Conservation (phyloP, 306 rosid genomes). For the Bauhinia variegata region DNA sequence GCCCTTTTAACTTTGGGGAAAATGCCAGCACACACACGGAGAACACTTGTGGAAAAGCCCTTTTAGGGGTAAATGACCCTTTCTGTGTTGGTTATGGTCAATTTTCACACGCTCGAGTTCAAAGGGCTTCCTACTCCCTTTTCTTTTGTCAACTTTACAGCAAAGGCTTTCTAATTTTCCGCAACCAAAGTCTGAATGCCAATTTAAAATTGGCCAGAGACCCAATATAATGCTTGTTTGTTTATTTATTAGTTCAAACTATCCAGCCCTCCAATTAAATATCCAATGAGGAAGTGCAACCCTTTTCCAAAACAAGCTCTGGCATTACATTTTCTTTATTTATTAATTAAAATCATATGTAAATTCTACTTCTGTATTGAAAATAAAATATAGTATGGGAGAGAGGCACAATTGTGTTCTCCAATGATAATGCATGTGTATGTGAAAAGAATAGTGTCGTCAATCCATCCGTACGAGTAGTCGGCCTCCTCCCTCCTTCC, state of each 20-base stretch:
- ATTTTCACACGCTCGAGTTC: conserved; percentile 37
- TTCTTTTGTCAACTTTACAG: conserved; percentile 44
- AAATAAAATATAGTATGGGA: not conserved
- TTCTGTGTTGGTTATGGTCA: conserved; percentile 32
- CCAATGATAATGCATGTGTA: conserved; percentile 45
- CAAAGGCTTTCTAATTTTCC: conserved; percentile 26
- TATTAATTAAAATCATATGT: too few relatives aligned
- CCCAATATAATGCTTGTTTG: not conserved
- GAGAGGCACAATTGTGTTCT: conserved; percentile 32
- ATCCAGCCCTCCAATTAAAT: conserved; percentile 8
- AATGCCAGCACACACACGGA: too few relatives aligned
- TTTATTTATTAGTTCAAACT: conserved; percentile 21
- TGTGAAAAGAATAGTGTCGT: conserved; percentile 51
- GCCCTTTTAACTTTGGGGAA: too few relatives aligned
- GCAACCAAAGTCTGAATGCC: conserved; percentile 8
- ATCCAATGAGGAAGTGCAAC: not conserved
- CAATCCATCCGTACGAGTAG: conserved; percentile 64
- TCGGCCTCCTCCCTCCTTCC: conserved; percentile 37
- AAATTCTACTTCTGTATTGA: conserved; percentile 11
- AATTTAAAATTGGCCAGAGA: not conserved
- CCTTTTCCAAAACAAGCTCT: conserved; percentile 16
- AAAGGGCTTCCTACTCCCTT: conserved; percentile 18
- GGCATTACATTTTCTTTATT: too few relatives aligned
- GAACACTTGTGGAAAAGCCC: too few relatives aligned
- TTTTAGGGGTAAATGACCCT: too few relatives aligned